A percentile compares a stretch with the other conserved stretches of the same genome.
These are phyloP conservation scores for Linnemannia hyalina DNA, from an alignment of 192 early-diverging fungal species.

Conservation along the genomic window DNA sequence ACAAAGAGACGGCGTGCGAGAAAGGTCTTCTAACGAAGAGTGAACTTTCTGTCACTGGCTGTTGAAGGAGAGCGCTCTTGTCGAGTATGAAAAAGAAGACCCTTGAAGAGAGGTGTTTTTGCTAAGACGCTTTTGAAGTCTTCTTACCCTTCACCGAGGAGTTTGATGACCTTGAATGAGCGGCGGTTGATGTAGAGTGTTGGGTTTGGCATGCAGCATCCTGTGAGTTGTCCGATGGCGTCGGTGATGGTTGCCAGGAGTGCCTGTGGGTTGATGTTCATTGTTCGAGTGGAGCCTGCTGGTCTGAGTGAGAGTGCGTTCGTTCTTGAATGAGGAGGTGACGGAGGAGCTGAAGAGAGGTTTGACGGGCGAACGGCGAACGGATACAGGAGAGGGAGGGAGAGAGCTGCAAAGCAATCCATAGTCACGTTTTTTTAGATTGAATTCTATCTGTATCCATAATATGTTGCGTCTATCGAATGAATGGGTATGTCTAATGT, in stretches of 20 bases:
- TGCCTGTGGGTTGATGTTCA: slow-evolving; percentile 44
- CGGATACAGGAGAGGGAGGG: not conserved
- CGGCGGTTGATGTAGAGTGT: slow-evolving; percentile 70
- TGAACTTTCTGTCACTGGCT: too few relatives aligned
- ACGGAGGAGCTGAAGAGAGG: not conserved
- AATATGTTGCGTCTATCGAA: not conserved
- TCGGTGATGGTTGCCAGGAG: slow-evolving; percentile 57
- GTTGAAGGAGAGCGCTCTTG: too few relatives aligned
- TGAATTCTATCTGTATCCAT: too few relatives aligned
- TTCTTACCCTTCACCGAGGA: slow-evolving; percentile 77
- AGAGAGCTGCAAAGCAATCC: not conserved
- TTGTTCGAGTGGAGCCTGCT: not conserved
- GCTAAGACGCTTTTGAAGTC: not conserved
- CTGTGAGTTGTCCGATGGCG: slow-evolving; percentile 48
- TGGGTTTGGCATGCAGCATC: slow-evolving; percentile 64
- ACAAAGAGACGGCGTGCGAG: not conserved
- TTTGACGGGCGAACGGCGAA: not conserved
- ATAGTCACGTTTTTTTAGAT: not conserved
- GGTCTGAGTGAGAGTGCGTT: not conserved
- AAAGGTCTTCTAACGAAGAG: not conserved
- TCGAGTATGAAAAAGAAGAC: not conserved
- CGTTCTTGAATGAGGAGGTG: not conserved
- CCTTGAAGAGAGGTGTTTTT: not conserved
- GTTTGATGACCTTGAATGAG: slow-evolving; percentile 68
- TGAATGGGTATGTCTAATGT: too few relatives aligned